Conservation (phyloP, 2,329 filamentous ascomycete genomes). For the Ceratocystis alfenasii region DNA sequence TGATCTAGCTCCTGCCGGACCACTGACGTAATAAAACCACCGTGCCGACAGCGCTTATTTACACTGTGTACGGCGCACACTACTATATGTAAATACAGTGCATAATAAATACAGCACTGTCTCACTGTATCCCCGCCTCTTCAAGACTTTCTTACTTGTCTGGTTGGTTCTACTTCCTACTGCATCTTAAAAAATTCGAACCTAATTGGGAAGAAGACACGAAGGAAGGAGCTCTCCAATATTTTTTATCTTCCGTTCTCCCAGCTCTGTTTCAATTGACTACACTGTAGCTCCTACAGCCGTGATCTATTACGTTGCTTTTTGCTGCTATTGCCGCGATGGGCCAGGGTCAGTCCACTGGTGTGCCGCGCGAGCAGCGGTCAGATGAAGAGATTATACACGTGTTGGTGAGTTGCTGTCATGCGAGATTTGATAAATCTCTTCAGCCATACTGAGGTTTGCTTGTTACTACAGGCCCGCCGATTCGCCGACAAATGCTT, state of each 20-base stretch:
- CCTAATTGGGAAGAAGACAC: too few species aligned
- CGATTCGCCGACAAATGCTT: conserved; percentile 60
- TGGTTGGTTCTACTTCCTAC: too few species aligned
- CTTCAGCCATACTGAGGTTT: neutral
- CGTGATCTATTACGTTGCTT: too few species aligned
- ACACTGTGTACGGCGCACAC: neutral
- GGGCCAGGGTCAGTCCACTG: conserved; percentile 13
- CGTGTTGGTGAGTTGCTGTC: conserved; percentile 10
- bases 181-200: too few species aligned
- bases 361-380: neutral
- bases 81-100: neutral
- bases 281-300: too few species aligned
- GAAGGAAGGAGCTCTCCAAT: too few species aligned
- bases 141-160: too few species aligned
- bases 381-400: conserved; percentile 14
- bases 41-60: neutral
- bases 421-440: neutral
- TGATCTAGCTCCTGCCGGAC: neutral
- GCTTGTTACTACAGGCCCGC: conserved; percentile 35
- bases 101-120: neutral
- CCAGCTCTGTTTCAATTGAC: too few species aligned
- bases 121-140: neutral
- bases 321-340: neutral
- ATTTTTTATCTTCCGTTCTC: too few species aligned
- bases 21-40: neutral